These are phyloP conservation scores for Talaromyces rugulosus DNA, from an alignment of 2,329 filamentous ascomycete genomes.

Conservation along the genomic window DNA sequence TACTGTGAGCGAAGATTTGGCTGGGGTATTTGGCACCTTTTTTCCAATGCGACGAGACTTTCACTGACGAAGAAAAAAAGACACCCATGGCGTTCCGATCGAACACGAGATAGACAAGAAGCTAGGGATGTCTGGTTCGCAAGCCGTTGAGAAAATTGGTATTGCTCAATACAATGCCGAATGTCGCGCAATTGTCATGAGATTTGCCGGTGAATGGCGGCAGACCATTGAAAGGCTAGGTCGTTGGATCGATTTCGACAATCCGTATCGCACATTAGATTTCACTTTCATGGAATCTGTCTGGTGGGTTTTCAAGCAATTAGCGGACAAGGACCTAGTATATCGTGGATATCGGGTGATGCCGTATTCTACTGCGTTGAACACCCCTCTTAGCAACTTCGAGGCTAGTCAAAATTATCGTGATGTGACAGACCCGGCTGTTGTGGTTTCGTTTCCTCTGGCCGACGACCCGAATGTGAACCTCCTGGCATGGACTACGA, in stretches of 20 bases:
- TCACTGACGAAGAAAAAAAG: constrained; percentile 29
- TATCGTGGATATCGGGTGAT: constrained; percentile 90
- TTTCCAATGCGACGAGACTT: neutral
- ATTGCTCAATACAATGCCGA: constrained; percentile 87
- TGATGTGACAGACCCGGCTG: constrained; percentile 83
- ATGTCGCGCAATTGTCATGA: constrained; percentile 90
- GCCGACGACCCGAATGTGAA: constrained; percentile 69
- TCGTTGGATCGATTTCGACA: constrained; percentile 97
- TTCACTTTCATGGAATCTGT: constrained; percentile 91
- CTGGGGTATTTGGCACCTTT: constrained; percentile 49
- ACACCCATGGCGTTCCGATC: constrained; percentile 89
- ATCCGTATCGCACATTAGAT: constrained; percentile 94
- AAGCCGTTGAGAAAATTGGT: constrained; percentile 80
- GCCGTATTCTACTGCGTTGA: constrained; percentile 89
- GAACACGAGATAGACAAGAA: constrained; percentile 99
- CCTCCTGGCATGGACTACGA: constrained; percentile 85
- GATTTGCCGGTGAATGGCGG: constrained; percentile 82
- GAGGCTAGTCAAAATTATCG: constrained; percentile 95
- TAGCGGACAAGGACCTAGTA: constrained; percentile 83
- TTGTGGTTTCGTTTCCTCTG: constrained; percentile 84
- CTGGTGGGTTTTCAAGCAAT: constrained; percentile 95
- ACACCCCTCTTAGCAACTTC: constrained; percentile 87
- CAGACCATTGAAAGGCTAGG: constrained; percentile 82
- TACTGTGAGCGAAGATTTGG: constrained; percentile 90
- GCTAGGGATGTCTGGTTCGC: constrained; percentile 79